Conservation (phyloP, 768 basidiomycete genomes). For the Termitomyces heimii region DNA sequence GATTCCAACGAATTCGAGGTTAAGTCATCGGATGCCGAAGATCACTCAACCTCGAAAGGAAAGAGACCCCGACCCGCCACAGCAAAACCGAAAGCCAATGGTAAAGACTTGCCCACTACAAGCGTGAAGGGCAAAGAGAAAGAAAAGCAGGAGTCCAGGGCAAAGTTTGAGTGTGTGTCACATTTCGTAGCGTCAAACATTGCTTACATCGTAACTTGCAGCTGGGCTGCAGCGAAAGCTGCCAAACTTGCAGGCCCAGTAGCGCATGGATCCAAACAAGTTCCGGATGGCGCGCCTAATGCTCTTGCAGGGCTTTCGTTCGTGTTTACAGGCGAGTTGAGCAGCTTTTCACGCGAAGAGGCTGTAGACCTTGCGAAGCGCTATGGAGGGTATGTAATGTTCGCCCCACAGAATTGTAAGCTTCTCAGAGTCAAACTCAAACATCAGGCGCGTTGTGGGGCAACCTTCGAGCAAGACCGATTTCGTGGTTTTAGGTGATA, state of each 20-base stretch:
- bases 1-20: constrained; percentile 10
- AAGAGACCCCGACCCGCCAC: constrained; percentile 6
- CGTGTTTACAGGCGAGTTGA: constrained; percentile 94
- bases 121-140: constrained; percentile 10
- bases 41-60: constrained; percentile 1
- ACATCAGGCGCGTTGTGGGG: constrained; percentile 70
- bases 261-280: constrained; percentile 63
- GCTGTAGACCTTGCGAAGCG: constrained; percentile 86
- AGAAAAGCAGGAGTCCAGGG: constrained; percentile 11
- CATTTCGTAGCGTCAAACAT: not conserved
- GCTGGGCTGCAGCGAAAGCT: constrained; percentile 46
- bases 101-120: not conserved
- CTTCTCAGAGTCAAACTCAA: not conserved
- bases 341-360: constrained; percentile 83
- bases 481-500: constrained; percentile 83
- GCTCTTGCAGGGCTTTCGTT: constrained; percentile 84
- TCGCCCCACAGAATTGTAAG: not conserved
- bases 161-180: constrained; percentile 22
- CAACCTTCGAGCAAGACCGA: constrained; percentile 89
- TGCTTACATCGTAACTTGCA: constrained; percentile 6
- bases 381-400: constrained; percentile 73
- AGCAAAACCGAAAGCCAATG: constrained; percentile 9
- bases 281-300: constrained; percentile 66
- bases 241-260: constrained; percentile 56
- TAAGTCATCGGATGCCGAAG: constrained; percentile 15